Evolutionary conservation across 345 rosid genomes (phyloP).

Genomic region (Combretum micranthum): DNA sequence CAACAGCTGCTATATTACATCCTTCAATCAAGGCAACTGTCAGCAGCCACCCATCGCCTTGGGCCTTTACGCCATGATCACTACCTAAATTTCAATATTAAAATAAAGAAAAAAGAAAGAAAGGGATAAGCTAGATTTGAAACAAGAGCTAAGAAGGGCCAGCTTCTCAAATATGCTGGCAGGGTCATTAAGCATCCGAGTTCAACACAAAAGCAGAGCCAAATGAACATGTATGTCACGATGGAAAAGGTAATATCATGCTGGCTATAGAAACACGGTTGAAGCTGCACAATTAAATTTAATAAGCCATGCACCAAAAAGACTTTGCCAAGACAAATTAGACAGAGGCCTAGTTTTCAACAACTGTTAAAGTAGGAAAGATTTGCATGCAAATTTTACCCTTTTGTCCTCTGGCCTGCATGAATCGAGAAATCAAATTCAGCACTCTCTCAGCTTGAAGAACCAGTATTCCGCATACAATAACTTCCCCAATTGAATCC

Average conservation of each 20-base stretch:
- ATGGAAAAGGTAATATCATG: too few species aligned
- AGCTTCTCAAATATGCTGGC: too few species aligned
- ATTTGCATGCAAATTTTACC: slow-evolving; percentile 29
- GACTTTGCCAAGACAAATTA: too few species aligned
- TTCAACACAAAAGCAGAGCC: too few species aligned
- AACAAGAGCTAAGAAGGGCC: too few species aligned
- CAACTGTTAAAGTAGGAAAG: not conserved
- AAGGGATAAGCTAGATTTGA: not conserved
- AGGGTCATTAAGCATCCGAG: too few species aligned
- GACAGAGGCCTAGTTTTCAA: too few species aligned
- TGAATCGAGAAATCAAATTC: slow-evolving; percentile 62
- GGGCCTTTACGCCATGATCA: slow-evolving; percentile 95
- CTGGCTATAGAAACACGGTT: too few species aligned
- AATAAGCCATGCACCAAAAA: too few species aligned
- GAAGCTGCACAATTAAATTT: too few species aligned
- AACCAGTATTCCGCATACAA: slow-evolving; percentile 70
- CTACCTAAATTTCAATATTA: slow-evolving; percentile 34
- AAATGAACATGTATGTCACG: too few species aligned
- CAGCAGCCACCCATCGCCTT: slow-evolving; percentile 94
- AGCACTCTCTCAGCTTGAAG: slow-evolving; percentile 75
- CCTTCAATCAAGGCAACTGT: slow-evolving; percentile 93
- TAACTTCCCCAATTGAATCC: slow-evolving; percentile 83
- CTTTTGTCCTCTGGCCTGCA: slow-evolving; percentile 81
- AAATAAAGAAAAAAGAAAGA: slow-evolving; percentile 1
- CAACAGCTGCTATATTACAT: slow-evolving; percentile 76